These are phyloP conservation scores for Aspergillus oerlinghausenensis DNA, from an alignment of 2,329 filamentous ascomycete genomes.

Conservation along the genomic window DNA sequence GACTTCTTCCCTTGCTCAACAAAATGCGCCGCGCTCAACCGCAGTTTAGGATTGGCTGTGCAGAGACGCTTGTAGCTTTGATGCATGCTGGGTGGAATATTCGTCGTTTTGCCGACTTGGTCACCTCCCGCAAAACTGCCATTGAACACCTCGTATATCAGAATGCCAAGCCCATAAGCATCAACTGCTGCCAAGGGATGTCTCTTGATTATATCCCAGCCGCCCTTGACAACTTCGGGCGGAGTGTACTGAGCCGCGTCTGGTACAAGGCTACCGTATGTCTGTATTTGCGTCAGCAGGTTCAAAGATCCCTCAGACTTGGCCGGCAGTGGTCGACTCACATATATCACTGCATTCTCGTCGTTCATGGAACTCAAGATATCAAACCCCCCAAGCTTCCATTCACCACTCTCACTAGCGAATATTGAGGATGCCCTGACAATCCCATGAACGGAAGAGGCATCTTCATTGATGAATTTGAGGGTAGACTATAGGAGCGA, in stretches of 20 bases:
- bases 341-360: conserved; percentile 88
- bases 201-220: conserved; percentile 89
- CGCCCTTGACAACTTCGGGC: conserved; percentile 76
- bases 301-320: not conserved
- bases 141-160: conserved; percentile 91
- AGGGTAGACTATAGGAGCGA: conserved; percentile 63
- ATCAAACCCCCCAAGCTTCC: conserved; percentile 94
- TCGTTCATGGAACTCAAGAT: conserved; percentile 93
- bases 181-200: conserved; percentile 78
- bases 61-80: conserved; percentile 84
- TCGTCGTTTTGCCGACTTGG: conserved; percentile 79
- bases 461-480: conserved; percentile 94
- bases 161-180: conserved; percentile 76
- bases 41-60: conserved; percentile 82
- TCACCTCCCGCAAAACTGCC: conserved; percentile 71
- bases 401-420: conserved; percentile 93
- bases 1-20: conserved; percentile 79
- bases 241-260: conserved; percentile 80
- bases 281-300: conserved; percentile 46
- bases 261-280: conserved; percentile 79
- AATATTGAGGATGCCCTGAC: conserved; percentile 83
- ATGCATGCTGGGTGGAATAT: conserved; percentile 82
- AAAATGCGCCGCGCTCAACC: conserved; percentile 79
- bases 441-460: conserved; percentile 83
- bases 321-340: conserved; percentile 31